Evolutionary conservation across 2,329 filamentous ascomycete species (phyloP), one percentile per base, ranked within the genome.

Genomic region (Ilyonectria robusta): DNA sequence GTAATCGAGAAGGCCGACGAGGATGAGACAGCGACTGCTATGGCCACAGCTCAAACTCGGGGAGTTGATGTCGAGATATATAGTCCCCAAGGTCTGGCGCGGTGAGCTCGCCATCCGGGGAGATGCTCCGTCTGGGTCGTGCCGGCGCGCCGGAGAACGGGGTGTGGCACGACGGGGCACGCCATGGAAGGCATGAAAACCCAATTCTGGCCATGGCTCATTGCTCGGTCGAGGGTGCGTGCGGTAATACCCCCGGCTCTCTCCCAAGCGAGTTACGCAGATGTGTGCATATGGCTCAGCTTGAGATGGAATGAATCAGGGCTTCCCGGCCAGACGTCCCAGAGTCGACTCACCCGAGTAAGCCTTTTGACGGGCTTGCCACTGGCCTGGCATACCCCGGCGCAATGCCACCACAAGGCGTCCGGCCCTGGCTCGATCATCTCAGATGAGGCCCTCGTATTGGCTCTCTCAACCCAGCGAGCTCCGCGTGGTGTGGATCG

Each of bases 161-260:
- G 40, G 64, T 53, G 65, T 72, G 71, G 71, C 70, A 70, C 73
- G 60, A 73, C 66, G 65, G 55, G 65, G 72, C 72, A 75, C 72
- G 71, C 72, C 71, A 75, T 72, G 54, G 66, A 70, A 63, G 72
- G 42, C 58, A 66, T 74, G 61, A 58, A 58, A 73, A 55, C 66
- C 72, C 44, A 59, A 54, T 69, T 74, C 55, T 62, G 48, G 70
- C 48, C 62, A 69, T 59, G 59, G 59, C 50, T 59, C 47, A 47
- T 55, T 15, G 53, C 37, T 47, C 40, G 40, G 54, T 53, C 35
- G 33, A 44, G 17, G 59, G 40, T 17, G 40, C 31, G 44, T 58
- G 29, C 31, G 35, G 46, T 40, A 48, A 65, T 57, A 65, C 59
- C 23, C 51, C 59, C 55, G 42, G 67, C 17, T 33, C 51, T 15